Evolutionary conservation across 2,329 filamentous ascomycete genomes (phyloP).

Genomic region (Xylariaceae sp.): DNA sequence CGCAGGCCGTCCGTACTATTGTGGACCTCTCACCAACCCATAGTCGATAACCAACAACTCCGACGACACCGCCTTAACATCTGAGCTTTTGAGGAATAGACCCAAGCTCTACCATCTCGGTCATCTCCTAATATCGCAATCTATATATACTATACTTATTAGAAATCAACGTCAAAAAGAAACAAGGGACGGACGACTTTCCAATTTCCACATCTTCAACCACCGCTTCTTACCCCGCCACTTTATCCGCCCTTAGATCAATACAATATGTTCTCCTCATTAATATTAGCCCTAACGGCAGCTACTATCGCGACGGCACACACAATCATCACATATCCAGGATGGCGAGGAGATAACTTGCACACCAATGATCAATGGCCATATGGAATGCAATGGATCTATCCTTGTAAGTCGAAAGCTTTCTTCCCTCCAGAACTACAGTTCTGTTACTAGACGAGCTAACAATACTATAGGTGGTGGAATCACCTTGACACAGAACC

Average conservation of each 20-base stretch:
- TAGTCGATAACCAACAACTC: too few relatives aligned
- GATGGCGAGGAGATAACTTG: conserved; percentile 83
- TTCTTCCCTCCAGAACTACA: not conserved
- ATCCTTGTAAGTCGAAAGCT: conserved; percentile 67
- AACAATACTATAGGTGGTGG: conserved; percentile 66
- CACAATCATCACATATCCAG: conserved; percentile 80
- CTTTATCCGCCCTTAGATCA: not conserved
- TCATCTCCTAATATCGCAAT: not conserved
- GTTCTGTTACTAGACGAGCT: not conserved
- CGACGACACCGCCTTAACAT: too few relatives aligned
- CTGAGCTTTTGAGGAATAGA: not conserved
- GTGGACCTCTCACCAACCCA: not conserved
- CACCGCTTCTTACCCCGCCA: not conserved
- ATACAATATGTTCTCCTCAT: conserved; percentile 43
- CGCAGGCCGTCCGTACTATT: conserved; percentile 1
- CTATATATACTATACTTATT: too few relatives aligned
- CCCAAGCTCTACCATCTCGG: not conserved
- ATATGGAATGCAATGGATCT: conserved; percentile 93
- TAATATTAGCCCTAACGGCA: conserved; percentile 41
- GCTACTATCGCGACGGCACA: conserved; percentile 60
- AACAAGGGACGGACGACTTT: not conserved
- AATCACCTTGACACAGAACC: conserved; percentile 70
- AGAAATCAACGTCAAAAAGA: not conserved
- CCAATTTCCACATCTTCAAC: not conserved
- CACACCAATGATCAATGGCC: conserved; percentile 74